phyloP scores from a whole-genome alignment of 2,329 filamentous ascomycete species.

The Xylariaceae sp. region DNA sequence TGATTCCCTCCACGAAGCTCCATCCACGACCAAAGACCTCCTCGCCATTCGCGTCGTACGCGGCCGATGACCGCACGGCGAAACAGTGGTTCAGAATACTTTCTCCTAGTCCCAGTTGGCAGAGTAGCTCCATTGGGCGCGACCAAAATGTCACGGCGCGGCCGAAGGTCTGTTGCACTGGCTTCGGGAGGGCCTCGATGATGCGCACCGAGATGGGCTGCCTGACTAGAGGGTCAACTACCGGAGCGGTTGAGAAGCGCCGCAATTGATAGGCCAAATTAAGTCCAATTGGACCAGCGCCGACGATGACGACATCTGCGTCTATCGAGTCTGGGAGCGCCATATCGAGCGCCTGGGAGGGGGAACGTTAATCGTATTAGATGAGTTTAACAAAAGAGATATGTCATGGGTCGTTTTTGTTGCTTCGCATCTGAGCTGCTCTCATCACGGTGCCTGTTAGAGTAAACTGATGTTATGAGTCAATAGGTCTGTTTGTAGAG shows the following conservation, averaged over 20 bases:
- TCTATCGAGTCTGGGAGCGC: too few relatives aligned
- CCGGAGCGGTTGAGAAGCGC: neutral
- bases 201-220: conserved; percentile 51
- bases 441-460: too few relatives aligned
- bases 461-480: too few relatives aligned
- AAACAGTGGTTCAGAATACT: conserved; percentile 58
- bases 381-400: too few relatives aligned
- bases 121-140: conserved; percentile 57
- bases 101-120: conserved; percentile 56
- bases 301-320: neutral
- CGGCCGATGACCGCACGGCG: conserved; percentile 55
- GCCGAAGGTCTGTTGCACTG: conserved; percentile 51
- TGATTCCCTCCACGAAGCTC: conserved; percentile 60
- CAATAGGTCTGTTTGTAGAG: too few relatives aligned
- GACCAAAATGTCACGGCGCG: conserved; percentile 61
- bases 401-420: too few relatives aligned
- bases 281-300: neutral
- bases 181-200: conserved; percentile 55
- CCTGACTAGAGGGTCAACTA: too few relatives aligned
- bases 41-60: conserved; percentile 53
- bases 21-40: conserved; percentile 52
- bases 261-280: neutral
- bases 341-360: too few relatives aligned
- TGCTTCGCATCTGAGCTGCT: too few relatives aligned
- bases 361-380: too few relatives aligned